Conservation (phyloP, 768 basidiomycete genomes). For the Neoboletus subvelutipes region DNA sequence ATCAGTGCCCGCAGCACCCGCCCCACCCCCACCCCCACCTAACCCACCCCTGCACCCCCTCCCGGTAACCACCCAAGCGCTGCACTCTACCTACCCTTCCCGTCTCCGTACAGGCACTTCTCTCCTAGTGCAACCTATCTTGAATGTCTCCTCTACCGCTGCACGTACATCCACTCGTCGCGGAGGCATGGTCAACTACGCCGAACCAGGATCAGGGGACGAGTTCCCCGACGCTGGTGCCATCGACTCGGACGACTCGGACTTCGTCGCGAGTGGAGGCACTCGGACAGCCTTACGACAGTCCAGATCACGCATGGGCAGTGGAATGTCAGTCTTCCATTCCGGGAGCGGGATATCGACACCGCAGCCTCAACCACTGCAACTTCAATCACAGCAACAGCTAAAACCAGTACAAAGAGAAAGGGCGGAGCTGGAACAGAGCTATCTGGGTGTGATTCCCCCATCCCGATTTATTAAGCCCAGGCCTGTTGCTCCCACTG, state of each 20-base stretch:
- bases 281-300: constrained; percentile 57
- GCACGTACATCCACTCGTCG: constrained; percentile 54
- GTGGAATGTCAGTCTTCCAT: constrained; percentile 56
- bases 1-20: constrained; percentile 27
- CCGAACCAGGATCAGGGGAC: constrained; percentile 82
- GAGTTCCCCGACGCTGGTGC: constrained; percentile 80
- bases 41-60: constrained; percentile 59
- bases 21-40: constrained; percentile 34
- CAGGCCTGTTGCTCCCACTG: constrained; percentile 54
- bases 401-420: constrained; percentile 32
- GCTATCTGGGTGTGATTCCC: constrained; percentile 84
- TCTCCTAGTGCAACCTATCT: constrained; percentile 86
- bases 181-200: constrained; percentile 78
- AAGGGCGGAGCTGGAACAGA: constrained; percentile 75
- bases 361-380: constrained; percentile 31
- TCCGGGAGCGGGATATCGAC: constrained; percentile 43
- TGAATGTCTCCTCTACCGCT: constrained; percentile 42
- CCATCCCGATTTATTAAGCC: constrained; percentile 75
- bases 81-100: constrained; percentile 81
- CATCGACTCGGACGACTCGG: constrained; percentile 81
- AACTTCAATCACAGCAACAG: constrained; percentile 18
- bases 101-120: constrained; percentile 89
- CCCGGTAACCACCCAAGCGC: constrained; percentile 65
- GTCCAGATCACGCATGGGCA: constrained; percentile 41
- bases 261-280: constrained; percentile 68